Evolutionary conservation across 2,329 filamentous ascomycete species (phyloP), one percentile per base, ranked within the genome.

Genomic region (Aspergillus neotritici): DNA sequence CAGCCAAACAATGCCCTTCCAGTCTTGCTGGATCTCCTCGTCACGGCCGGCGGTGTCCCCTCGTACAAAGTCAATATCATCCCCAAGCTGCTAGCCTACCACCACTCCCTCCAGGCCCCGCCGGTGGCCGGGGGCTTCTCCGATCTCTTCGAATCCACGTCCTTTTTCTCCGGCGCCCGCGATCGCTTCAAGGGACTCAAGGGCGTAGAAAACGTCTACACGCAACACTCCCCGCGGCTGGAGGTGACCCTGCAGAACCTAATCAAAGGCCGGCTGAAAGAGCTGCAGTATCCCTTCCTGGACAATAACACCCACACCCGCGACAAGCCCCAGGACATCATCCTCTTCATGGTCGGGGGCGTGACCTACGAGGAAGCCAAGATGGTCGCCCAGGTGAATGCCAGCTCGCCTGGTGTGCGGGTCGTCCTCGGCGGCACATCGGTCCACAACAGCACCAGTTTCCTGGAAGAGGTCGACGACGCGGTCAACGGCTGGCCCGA

Each of bases 151-250:
- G 90, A 97, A 59, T 85, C 87, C 0, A 80, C 84, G 0, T 91
- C 88, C 4, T 91, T 98, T 51, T 95, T 98, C 67, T 87, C 87
- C 0, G 87, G 87, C 10, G 89, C 90, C 9, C 79, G 88, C 31
- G 87, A 84, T 58, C 82, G 90, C 4, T 89, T 98, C 66, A 95
- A 94, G 60, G 93, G 93, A 0, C 75, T 98, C 11, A 96, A 97
- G 61, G 93, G 93, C 2, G 93, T 98, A 1, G 94, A 98, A 65
- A 98, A 98, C 57, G 93, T 98, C 21, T 98, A 98, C 65, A 98
- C 93, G 0, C 94, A 98, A 64, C 93, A 98, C 65, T 94, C 88
- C 5, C 89, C 94, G 0, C 77, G 88, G 15, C 68, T 98, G 12
- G 90, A 96, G 64, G 79, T 79, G 16, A 97, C 89, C 0, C 70